These are phyloP conservation scores for Fusarium vanettenii DNA, from an alignment of 2,329 filamentous ascomycete species.

Conservation along the genomic window DNA sequence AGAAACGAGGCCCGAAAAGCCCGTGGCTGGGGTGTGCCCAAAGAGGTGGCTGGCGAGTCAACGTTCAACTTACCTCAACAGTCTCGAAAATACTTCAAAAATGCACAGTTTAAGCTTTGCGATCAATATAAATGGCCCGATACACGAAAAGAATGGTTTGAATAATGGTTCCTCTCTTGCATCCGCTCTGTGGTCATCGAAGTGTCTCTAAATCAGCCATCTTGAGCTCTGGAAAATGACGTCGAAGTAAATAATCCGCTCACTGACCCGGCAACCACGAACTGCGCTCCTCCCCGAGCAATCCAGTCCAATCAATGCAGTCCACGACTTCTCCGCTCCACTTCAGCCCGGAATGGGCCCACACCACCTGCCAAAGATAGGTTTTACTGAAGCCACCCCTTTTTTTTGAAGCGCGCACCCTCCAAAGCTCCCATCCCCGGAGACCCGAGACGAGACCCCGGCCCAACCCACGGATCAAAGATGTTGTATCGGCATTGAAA, in stretches of 20 bases:
- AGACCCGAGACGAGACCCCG: neutral
- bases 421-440: slow-evolving; percentile 1
- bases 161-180: neutral
- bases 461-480: neutral
- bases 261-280: slow-evolving; percentile 42
- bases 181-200: neutral
- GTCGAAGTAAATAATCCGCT: slow-evolving; percentile 47
- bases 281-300: neutral
- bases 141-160: neutral
- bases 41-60: slow-evolving; percentile 34
- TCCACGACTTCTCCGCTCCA: slow-evolving; percentile 28
- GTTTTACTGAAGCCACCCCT: neutral
- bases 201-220: neutral
- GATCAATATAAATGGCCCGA: neutral
- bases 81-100: neutral
- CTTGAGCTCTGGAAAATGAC: slow-evolving; percentile 38
- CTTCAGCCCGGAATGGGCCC: neutral
- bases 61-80: neutral
- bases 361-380: neutral
- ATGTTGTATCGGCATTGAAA: neutral
- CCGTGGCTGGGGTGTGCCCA: slow-evolving; percentile 42
- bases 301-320: slow-evolving; percentile 27
- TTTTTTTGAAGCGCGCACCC: slow-evolving; percentile 3
- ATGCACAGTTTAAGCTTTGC: neutral
- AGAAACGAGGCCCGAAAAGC: slow-evolving; percentile 44